Evolutionary conservation across 2,329 filamentous ascomycete genomes (phyloP).

Genomic region (Hymenoscyphus occultus): DNA sequence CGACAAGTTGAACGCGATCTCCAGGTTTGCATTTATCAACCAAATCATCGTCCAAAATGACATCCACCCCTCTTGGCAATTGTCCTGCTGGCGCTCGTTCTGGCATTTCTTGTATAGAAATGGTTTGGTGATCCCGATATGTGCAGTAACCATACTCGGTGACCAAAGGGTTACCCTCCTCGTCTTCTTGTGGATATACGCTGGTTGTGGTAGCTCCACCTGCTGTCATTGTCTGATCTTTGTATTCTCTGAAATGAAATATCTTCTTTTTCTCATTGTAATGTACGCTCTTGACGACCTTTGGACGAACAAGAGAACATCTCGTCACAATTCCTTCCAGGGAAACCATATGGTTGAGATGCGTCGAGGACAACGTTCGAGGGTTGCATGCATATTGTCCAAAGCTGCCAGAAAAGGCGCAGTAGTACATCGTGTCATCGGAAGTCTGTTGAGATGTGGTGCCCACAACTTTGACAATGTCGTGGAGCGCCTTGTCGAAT

Average conservation of each 20-base stretch:
- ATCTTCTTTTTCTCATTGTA: constrained; percentile 85
- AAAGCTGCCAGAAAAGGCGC: constrained; percentile 95
- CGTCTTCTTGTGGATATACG: constrained; percentile 91
- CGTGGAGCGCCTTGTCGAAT: constrained; percentile 87
- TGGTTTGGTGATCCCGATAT: constrained; percentile 94
- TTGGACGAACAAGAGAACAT: constrained; percentile 90
- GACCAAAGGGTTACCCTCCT: constrained; percentile 84
- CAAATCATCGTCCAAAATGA: constrained; percentile 93
- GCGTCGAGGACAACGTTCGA: constrained; percentile 80
- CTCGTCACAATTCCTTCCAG: constrained; percentile 97
- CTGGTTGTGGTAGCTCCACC: constrained; percentile 84
- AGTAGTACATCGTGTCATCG: constrained; percentile 86
- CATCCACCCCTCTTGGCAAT: constrained; percentile 90
- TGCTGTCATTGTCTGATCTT: constrained; percentile 93
- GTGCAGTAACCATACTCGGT: constrained; percentile 97
- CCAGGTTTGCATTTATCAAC: constrained; percentile 94
- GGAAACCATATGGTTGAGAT: constrained; percentile 95
- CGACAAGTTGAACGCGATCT: constrained; percentile 94
- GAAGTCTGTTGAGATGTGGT: constrained; percentile 72
- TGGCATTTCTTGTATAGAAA: constrained; percentile 99
- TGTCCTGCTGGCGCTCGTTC: constrained; percentile 94
- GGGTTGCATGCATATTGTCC: constrained; percentile 94
- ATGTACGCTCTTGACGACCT: constrained; percentile 97
- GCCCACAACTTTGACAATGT: constrained; percentile 78
- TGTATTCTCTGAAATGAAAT: constrained; percentile 87